Base-by-base conservation (phyloP, 2,329 filamentous ascomycete species). In the Hypoxylon sp. region DNA sequence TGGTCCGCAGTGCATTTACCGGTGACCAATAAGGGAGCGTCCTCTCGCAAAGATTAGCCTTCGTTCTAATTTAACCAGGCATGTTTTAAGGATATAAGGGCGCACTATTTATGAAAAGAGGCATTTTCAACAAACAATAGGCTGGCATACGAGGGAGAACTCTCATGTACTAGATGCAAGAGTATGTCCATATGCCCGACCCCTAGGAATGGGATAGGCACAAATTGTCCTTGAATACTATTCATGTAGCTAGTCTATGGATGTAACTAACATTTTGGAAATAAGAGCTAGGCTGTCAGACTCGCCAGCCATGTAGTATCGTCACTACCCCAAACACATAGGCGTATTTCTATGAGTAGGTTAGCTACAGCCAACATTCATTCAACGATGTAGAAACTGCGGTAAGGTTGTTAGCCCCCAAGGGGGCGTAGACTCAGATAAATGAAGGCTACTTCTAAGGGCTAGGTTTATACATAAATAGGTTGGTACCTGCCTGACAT, bases 1-100 rank as follows among this genome's bases (percentile, higher is more conserved):
- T 70, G 68, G 68, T 68, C 43, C 43, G 50, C 50, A 17, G 19
- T 62, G 68, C 65, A 57, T 65, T 13, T 14, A 11, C 21, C 23
- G 19, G 58, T 30, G 53, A 52, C 68, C 68, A 70, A 70, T 70
- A 30, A 65, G 59, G 38, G 19, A 23, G 7, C 19, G 3, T 45
- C 48, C 7, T 62, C 25, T n/a, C 25, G 14, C 17, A 23, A 32
- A 53, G 14, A 55, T 58, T 64, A 59, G 64, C 17, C 58, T 62
- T 55, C 43, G 25, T 61, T 41, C 45, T 62, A 57, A 61, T 59
- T 56, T 41, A 65, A 63, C 60, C 23, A 58, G 46, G 46, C 52
- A 66, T 62, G 59, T 56, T 28, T 52, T 53, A 48, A 60, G 25
- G 17, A 43, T 52, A 14, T 23, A 5, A 32, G 19, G 49, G 51